These are phyloP conservation scores for Roridomyces roridus DNA, from an alignment of 768 basidiomycete genomes.

Conservation along the genomic window DNA sequence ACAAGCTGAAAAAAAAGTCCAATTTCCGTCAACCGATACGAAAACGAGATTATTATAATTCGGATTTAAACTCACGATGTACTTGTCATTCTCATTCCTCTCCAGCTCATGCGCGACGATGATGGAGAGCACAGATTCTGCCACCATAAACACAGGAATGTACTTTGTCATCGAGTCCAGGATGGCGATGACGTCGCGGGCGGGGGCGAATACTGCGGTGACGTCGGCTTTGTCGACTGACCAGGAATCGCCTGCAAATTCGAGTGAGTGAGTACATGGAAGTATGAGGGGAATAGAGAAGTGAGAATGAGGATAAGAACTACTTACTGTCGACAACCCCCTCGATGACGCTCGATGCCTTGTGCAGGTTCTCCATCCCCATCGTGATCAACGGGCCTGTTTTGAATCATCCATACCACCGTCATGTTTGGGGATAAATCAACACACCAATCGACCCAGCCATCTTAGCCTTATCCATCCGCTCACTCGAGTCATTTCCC, in stretches of 20 bases:
- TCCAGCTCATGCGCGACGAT: constrained; percentile 28
- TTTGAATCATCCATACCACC: too few relatives aligned
- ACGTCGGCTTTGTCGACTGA: constrained; percentile 20
- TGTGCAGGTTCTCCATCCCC: constrained; percentile 22
- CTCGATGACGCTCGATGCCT: constrained; percentile 21
- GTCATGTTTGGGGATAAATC: too few relatives aligned
- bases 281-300: neutral
- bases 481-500: neutral
- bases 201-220: constrained; percentile 25
- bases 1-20: constrained; percentile 12
- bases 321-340: constrained; percentile 11
- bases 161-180: constrained; percentile 26
- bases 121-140: constrained; percentile 16
- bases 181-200: constrained; percentile 25
- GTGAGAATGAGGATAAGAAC: neutral
- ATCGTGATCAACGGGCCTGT: constrained; percentile 18
- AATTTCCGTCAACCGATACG: neutral
- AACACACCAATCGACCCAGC: constrained; percentile 18
- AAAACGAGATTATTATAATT: too few relatives aligned
- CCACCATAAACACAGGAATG: constrained; percentile 23
- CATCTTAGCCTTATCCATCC: constrained; percentile 23
- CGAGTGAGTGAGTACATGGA: too few relatives aligned
- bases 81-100: constrained; percentile 28
- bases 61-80: constrained; percentile 25
- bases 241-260: constrained; percentile 20